phyloP scores from a whole-genome alignment of 495 filamentous ascomycete species.

The Copromyces sp. region DNA sequence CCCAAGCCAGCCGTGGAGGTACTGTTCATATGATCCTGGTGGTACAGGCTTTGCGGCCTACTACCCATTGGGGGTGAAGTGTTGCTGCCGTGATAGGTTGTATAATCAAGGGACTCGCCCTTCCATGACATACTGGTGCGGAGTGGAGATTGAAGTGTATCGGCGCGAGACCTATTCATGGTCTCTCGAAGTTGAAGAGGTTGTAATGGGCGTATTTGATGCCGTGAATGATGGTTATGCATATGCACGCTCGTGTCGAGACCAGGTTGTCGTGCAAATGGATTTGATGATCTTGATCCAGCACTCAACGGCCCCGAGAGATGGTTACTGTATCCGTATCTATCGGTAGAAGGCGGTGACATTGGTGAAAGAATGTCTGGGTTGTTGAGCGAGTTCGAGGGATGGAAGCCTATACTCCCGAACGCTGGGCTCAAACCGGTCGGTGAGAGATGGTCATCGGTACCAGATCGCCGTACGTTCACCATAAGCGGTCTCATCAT shows the following conservation, averaged over 20 bases:
- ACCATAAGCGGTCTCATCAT: slow-evolving; percentile 54
- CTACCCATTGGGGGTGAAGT: slow-evolving; percentile 35
- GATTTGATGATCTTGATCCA: slow-evolving; percentile 43
- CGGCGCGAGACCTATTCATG: slow-evolving; percentile 47
- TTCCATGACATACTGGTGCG: slow-evolving; percentile 55
- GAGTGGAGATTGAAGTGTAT: slow-evolving; percentile 48
- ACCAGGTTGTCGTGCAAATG: slow-evolving; percentile 42
- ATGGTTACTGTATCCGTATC: slow-evolving; percentile 42
- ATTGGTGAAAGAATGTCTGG: slow-evolving; percentile 45
- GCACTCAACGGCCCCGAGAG: slow-evolving; percentile 37
- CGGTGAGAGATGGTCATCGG: slow-evolving; percentile 48
- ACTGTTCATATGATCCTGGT: slow-evolving; percentile 20
- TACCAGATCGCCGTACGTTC: slow-evolving; percentile 46
- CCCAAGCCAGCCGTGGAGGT: slow-evolving; percentile 19
- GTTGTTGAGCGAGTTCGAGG: slow-evolving; percentile 33
- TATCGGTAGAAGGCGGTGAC: slow-evolving; percentile 40
- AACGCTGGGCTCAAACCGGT: slow-evolving; percentile 53
- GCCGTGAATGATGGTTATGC: slow-evolving; percentile 28
- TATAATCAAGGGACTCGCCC: slow-evolving; percentile 47
- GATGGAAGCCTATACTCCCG: slow-evolving; percentile 50
- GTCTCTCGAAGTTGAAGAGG: slow-evolving; percentile 50
- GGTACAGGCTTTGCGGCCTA: slow-evolving; percentile 29
- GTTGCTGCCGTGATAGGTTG: slow-evolving; percentile 30
- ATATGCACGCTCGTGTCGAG: slow-evolving; percentile 38
- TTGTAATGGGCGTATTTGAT: slow-evolving; percentile 41